These are phyloP conservation scores for Friedmanniomyces endolithicus DNA, from an alignment of 495 filamentous ascomycete genomes.

Conservation along the genomic window DNA sequence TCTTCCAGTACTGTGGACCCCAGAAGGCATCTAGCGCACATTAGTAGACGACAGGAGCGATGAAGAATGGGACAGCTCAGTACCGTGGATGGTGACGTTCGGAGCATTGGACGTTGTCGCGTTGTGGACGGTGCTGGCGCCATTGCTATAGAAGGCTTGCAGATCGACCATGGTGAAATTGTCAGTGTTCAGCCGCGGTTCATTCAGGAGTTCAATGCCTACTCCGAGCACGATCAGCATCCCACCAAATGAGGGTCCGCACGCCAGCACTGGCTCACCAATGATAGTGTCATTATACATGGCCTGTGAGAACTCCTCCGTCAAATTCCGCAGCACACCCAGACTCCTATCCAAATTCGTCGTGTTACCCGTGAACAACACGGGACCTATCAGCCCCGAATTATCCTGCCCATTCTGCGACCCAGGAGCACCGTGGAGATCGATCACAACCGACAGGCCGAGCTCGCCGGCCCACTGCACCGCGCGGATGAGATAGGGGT, in stretches of 20 bases:
- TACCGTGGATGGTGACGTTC: slow-evolving; percentile 5
- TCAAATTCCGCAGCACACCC: slow-evolving; percentile 3
- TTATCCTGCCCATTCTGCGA: slow-evolving; percentile 23
- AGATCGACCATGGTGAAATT: slow-evolving; percentile 2
- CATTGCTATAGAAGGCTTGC: slow-evolving; percentile 1
- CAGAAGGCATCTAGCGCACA: slow-evolving; percentile 4
- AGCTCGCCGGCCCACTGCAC: slow-evolving; percentile 34
- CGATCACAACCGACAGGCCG: slow-evolving; percentile 35
- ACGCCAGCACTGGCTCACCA: neutral
- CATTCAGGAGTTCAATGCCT: slow-evolving; percentile 8
- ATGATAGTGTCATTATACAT: neutral
- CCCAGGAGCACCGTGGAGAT: slow-evolving; percentile 35
- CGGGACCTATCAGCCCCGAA: slow-evolving; percentile 1
- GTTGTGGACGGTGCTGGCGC: neutral
- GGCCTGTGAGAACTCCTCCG: neutral
- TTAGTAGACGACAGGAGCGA: neutral
- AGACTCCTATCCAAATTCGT: slow-evolving; percentile 6
- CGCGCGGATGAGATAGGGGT: slow-evolving; percentile 32
- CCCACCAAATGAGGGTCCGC: neutral
- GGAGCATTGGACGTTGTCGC: neutral
- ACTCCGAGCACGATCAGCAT: neutral
- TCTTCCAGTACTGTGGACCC: neutral
- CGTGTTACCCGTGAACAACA: neutral
- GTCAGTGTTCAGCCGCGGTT: neutral
- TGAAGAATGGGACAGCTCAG: neutral